Evolutionary conservation across 2,329 filamentous ascomycete species (phyloP).

Genomic region (Rosellinia necatrix): DNA sequence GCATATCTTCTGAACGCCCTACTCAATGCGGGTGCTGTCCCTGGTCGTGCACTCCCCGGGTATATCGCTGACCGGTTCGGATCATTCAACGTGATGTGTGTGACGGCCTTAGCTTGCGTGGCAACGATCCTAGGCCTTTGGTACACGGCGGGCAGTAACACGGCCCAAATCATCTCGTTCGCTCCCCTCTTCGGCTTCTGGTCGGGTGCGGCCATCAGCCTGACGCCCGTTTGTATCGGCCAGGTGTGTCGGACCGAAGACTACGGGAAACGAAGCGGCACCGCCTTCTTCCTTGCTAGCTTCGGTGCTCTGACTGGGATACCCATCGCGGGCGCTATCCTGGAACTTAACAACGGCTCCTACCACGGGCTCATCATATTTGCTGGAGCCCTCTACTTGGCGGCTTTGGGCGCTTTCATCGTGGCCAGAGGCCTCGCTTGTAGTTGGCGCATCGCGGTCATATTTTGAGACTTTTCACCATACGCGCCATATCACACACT

Average conservation of each 20-base stretch:
- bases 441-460: conserved; percentile 16
- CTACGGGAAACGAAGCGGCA: conserved; percentile 25
- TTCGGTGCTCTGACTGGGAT: conserved; percentile 16
- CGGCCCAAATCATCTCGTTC: conserved; percentile 19
- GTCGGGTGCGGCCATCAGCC: conserved; percentile 22
- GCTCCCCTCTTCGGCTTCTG: conserved; percentile 23
- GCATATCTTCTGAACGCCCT: conserved; percentile 21
- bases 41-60: conserved; percentile 20
- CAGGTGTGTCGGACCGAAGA: conserved; percentile 22
- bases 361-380: conserved; percentile 23
- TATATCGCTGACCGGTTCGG: conserved; percentile 26
- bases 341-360: conserved; percentile 7
- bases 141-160: conserved; percentile 15
- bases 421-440: conserved; percentile 17
- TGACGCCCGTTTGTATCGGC: conserved; percentile 23
- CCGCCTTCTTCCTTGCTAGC: conserved; percentile 22
- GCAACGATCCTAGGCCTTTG: conserved; percentile 19
- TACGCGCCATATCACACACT: no score
- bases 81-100: conserved; percentile 21
- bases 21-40: conserved; percentile 19
- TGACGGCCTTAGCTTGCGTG: conserved; percentile 11
- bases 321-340: conserved; percentile 20
- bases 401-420: conserved; percentile 17
- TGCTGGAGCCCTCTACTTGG: conserved; percentile 12
- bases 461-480: conserved; percentile 4